Percentiles rank a stretch among this genome's conserved stretches.
phyloP scores from a whole-genome alignment of 345 rosid species.

The Salix dunnii region DNA sequence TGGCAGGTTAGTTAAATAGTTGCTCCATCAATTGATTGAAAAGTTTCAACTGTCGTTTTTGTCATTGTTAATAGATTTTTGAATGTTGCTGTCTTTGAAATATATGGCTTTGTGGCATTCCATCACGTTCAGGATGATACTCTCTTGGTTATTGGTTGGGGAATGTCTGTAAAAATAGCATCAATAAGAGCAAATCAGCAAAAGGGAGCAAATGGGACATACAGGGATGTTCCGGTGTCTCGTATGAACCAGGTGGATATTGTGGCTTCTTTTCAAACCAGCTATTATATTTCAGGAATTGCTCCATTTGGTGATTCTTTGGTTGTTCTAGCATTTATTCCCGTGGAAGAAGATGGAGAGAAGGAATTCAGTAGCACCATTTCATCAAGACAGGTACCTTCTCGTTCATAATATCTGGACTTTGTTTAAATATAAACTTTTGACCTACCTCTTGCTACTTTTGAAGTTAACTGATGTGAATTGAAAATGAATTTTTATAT shows the following conservation, averaged over 20 bases:
- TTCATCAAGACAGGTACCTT: conserved; percentile 77
- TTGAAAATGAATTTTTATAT: neutral
- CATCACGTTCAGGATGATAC: conserved; percentile 64
- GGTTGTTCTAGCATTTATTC: conserved; percentile 94
- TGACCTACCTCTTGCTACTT: neutral
- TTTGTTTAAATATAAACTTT: neutral
- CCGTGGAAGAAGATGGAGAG: conserved; percentile 74
- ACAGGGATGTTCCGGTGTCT: conserved; percentile 46
- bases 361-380: conserved; percentile 66
- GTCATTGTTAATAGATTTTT: neutral
- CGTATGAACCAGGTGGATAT: conserved; percentile 82
- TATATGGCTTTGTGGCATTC: conserved; percentile 13
- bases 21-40: neutral
- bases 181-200: conserved; percentile 65
- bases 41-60: neutral
- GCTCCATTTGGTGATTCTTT: conserved; percentile 99
- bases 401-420: neutral
- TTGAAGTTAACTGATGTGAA: neutral
- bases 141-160: conserved; percentile 98
- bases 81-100: neutral
- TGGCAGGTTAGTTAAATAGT: conserved; percentile 78
- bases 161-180: conserved; percentile 85
- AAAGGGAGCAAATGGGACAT: conserved; percentile 63
- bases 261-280: conserved; percentile 96
- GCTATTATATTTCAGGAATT: conserved; percentile 97